Conservation (phyloP, 2,329 filamentous ascomycete species). For the Aspergillus costaricaensis region DNA sequence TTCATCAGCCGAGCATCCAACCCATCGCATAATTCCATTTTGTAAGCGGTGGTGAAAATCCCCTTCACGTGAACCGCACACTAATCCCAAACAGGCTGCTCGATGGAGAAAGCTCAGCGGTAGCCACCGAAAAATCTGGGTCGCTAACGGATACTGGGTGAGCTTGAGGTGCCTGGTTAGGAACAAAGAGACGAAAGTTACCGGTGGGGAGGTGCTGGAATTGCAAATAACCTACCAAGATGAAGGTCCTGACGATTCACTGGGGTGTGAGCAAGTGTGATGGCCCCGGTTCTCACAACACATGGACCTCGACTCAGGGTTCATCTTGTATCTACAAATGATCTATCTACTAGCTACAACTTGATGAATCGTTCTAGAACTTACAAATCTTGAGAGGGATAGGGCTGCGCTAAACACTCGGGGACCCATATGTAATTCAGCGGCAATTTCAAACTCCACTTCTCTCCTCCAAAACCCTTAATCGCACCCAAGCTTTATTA, state of each 20-base stretch:
- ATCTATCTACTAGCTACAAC: too few species aligned
- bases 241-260: too few species aligned
- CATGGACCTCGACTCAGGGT: not conserved
- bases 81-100: not conserved
- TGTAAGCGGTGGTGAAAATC: not conserved
- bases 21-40: not conserved
- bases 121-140: not conserved
- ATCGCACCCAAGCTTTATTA: too few species aligned
- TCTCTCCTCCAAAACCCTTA: not conserved
- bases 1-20: not conserved
- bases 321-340: too few species aligned
- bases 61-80: not conserved
- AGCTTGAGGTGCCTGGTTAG: not conserved
- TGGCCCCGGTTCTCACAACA: too few species aligned
- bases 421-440: not conserved
- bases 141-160: not conserved
- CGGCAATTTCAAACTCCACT: not conserved
- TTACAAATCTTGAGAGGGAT: too few species aligned
- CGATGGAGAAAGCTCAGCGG: not conserved
- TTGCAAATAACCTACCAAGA: too few species aligned
- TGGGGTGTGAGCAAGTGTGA: too few species aligned
- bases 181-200: not conserved
- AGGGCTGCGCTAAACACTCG: not conserved
- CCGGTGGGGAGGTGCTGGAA: too few species aligned
- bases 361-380: not conserved